Conservation (phyloP, 371 early-diverging fungal genomes). For the Lichtheimia ornata region DNA sequence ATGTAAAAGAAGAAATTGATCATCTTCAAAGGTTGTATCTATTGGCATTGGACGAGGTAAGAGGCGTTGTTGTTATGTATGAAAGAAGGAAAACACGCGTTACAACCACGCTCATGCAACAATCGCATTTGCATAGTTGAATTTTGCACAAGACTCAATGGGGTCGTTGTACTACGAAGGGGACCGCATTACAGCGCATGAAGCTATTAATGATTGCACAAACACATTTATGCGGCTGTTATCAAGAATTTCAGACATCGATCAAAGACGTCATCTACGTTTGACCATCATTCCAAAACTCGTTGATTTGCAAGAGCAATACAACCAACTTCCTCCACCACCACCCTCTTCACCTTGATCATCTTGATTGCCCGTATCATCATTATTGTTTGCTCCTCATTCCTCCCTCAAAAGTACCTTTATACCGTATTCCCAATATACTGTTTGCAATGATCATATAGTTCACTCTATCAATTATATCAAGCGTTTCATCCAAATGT, state of each 20-base stretch:
- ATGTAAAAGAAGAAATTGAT: background rate
- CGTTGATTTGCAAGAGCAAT: background rate
- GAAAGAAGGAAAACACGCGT: too few relatives aligned
- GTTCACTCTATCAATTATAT: too few relatives aligned
- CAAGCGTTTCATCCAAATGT: too few relatives aligned
- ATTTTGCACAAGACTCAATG: constrained; percentile 40
- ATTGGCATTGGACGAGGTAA: constrained; percentile 22
- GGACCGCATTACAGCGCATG: constrained; percentile 38
- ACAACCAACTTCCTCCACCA: background rate
- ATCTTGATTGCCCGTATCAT: background rate
- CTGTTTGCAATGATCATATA: too few relatives aligned
- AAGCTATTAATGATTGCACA: constrained; percentile 38
- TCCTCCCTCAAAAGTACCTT: background rate
- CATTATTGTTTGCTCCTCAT: background rate
- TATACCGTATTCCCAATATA: background rate
- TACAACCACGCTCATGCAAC: background rate
- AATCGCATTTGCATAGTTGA: constrained; percentile 14
- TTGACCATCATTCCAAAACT: background rate
- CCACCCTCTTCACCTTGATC: background rate
- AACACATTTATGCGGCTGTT: constrained; percentile 28
- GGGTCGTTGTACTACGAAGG: constrained; percentile 45
- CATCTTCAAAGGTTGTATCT: constrained; percentile 11
- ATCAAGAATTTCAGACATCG: constrained; percentile 13
- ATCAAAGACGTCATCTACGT: background rate
- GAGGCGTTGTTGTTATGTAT: background rate